Evolutionary conservation across 2,329 filamentous ascomycete species (phyloP), one percentile per base, ranked within the genome.

Genomic region (Fusarium virguliforme): DNA sequence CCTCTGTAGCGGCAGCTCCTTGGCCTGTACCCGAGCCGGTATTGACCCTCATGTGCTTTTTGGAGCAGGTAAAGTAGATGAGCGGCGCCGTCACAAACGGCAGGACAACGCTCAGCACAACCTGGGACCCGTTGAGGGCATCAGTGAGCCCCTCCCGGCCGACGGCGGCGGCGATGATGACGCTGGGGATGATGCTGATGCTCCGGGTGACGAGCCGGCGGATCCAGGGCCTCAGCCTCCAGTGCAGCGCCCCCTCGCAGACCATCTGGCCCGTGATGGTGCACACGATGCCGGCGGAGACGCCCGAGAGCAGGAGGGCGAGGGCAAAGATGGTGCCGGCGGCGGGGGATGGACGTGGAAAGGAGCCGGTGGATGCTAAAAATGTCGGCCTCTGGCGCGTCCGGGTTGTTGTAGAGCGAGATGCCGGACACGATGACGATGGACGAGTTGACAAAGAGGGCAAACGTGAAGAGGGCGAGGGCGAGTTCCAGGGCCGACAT

Each of bases 181-280:
- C 94, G 65, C 89, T 91, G 0, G 94, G 94, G 1, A 90, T 90
- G 78, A 97, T 94, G 76, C 91, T 94, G 78, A 97, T 93, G 55
- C 87, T 89, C 28, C 94, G 88, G 0, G 94, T 97, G 55, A 95
- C 81, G 4, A 97, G 86, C 10, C 94, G 87, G 3, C 94, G 90
- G 9, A 95, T 76, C 94, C 94, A 97, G 0, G 94, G 94, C 67
- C 86, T 85, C 34, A 95, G 81, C 6, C 82, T 89, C 92, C 93
- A 94, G 51, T 89, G 89, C 48, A 97, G 80, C 67, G 94, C 93
- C 7, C 94, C 94, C 79, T 97, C 94, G 68, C 90, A 91, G 24
- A 97, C 91, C 90, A 97, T 96, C 79, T 97, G 94, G 0, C 94
- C 94, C 0, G 94, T 89, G 73, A 97, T 96, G 1, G 94, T 97